These are phyloP conservation scores for Neonectria ditissima DNA, from an alignment of 2,329 filamentous ascomycete species.

Conservation along the genomic window DNA sequence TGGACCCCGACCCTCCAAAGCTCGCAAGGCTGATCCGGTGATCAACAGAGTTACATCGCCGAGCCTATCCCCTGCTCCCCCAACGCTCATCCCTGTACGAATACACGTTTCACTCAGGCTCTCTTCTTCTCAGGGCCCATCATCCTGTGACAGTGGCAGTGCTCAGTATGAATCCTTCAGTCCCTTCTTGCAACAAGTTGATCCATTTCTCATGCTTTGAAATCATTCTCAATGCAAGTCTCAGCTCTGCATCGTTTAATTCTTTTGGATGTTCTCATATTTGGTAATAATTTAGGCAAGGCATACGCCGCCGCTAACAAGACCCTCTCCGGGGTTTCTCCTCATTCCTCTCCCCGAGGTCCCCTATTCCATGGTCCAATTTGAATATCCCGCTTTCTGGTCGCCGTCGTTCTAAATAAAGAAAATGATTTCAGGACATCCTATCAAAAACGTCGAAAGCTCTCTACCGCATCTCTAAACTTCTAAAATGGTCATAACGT, in stretches of 20 bases:
- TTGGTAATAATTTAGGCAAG: neutral
- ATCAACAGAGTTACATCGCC: constrained; percentile 18
- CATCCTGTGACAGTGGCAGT: constrained; percentile 5
- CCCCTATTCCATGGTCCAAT: neutral
- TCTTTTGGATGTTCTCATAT: neutral
- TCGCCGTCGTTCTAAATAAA: neutral
- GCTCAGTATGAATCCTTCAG: constrained; percentile 3
- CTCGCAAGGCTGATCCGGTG: constrained; percentile 24
- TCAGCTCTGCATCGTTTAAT: neutral
- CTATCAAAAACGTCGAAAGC: neutral
- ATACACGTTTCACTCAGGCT: constrained; percentile 9
- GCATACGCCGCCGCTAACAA: neutral
- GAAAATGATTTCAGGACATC: neutral
- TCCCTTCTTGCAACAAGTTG: constrained; percentile 2
- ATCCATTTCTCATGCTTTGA: neutral
- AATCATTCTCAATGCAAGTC: neutral
- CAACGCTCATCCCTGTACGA: constrained; percentile 9
- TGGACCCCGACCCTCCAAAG: neutral
- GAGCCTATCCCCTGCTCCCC: neutral
- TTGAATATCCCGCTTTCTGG: neutral
- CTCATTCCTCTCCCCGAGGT: neutral
- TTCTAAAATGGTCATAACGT: constrained; percentile 18
- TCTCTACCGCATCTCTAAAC: constrained; percentile 8
- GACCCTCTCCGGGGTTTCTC: neutral
- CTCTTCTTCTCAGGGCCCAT: neutral